Conservation (phyloP, 2,329 filamentous ascomycete species). For the Aureobasidium lini region DNA sequence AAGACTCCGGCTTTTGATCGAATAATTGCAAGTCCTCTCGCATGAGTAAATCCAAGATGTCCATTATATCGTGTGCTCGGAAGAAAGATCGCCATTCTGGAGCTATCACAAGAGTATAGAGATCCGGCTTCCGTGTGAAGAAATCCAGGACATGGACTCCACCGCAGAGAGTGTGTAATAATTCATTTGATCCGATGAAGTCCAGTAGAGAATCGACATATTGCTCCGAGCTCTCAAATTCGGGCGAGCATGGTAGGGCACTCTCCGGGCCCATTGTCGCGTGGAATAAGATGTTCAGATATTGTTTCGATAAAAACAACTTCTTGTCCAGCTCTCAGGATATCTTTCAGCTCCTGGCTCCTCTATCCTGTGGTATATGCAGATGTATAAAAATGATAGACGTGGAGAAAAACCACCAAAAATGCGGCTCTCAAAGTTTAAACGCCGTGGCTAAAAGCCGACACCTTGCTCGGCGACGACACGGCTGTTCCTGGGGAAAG, state of each 20-base stretch:
- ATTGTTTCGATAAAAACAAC: too few species aligned
- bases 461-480: neutral
- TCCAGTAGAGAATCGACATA: constrained; percentile 72
- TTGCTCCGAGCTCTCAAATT: constrained; percentile 61
- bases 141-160: constrained; percentile 98
- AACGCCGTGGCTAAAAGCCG: neutral
- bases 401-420: neutral
- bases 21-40: constrained; percentile 59
- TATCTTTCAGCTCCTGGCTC: neutral
- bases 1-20: constrained; percentile 21
- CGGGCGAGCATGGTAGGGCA: constrained; percentile 59
- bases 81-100: constrained; percentile 78
- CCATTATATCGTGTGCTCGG: constrained; percentile 60
- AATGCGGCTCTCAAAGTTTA: neutral
- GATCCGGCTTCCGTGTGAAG: constrained; percentile 74
- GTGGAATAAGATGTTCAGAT: neutral
- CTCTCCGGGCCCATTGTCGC: constrained; percentile 39
- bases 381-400: neutral
- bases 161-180: constrained; percentile 85
- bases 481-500: neutral
- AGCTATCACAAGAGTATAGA: constrained; percentile 72
- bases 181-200: constrained; percentile 65
- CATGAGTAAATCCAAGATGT: constrained; percentile 73
- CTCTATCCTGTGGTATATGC: neutral
- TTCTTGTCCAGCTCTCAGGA: too few species aligned